These are phyloP conservation scores for Colletotrichum liaoningense DNA, from an alignment of 2,329 filamentous ascomycete genomes.

Conservation along the genomic window DNA sequence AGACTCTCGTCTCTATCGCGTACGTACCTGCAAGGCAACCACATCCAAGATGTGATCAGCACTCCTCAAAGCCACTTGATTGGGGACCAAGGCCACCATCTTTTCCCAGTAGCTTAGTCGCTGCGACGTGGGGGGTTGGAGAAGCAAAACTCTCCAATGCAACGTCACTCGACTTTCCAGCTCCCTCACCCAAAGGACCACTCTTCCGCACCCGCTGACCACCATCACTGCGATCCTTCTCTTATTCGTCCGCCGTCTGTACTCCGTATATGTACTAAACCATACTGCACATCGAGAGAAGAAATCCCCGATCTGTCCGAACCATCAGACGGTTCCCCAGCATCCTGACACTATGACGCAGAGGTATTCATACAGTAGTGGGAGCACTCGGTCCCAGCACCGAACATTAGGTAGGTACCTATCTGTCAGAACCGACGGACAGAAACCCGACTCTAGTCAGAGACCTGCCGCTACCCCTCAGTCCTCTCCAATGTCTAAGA, in stretches of 20 bases:
- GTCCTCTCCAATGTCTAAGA: background rate
- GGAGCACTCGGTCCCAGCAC: background rate
- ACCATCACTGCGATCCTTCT: background rate
- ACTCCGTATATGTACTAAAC: background rate
- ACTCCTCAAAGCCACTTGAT: background rate
- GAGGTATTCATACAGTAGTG: background rate
- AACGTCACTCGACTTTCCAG: conserved; percentile 16
- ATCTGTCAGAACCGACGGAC: background rate
- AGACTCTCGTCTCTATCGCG: background rate
- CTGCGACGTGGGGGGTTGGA: conserved; percentile 28
- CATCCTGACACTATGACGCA: background rate
- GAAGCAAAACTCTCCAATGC: conserved; percentile 25
- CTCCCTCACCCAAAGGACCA: background rate
- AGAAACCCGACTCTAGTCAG: background rate
- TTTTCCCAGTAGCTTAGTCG: conserved; percentile 4
- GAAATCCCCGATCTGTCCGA: conserved; percentile 7
- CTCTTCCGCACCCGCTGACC: background rate
- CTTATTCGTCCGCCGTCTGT: background rate
- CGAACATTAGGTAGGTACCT: background rate
- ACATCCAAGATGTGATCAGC: background rate
- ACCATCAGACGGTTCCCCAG: background rate
- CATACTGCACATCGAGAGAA: background rate
- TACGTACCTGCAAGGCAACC: conserved; percentile 15
- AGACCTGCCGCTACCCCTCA: conserved; percentile 20
- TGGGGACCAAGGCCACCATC: conserved; percentile 20